Conservation (phyloP, 208 protist genomes). For the Phytomonas sp. region DNA sequence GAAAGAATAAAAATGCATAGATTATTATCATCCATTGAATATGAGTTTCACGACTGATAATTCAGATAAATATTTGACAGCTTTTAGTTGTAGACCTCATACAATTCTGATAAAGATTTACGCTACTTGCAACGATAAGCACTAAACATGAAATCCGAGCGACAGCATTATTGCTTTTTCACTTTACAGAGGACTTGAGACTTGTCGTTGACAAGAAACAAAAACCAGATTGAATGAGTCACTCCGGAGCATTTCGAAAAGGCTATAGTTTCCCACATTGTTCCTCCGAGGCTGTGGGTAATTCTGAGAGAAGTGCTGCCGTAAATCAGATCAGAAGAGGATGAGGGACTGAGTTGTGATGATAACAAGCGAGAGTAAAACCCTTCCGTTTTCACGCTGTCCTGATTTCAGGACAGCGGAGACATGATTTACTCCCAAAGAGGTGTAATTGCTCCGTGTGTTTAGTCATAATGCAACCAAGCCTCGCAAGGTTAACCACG, state of each 20-base stretch:
- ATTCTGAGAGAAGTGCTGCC: conserved; percentile 37
- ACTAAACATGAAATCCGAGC: background rate
- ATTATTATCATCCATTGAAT: background rate
- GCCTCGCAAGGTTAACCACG: conserved; percentile 55
- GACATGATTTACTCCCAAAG: conserved; percentile 65
- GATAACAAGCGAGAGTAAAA: conserved; percentile 54
- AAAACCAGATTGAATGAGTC: conserved; percentile 49
- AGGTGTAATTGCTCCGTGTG: conserved; percentile 83
- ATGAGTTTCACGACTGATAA: background rate
- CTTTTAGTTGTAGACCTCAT: background rate
- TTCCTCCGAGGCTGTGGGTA: conserved; percentile 26
- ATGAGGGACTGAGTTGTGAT: conserved; percentile 71
- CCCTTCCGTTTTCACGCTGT: conserved; percentile 17
- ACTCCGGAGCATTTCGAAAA: conserved; percentile 63
- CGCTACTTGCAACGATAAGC: background rate
- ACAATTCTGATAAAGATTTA: background rate
- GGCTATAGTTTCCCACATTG: conserved; percentile 29
- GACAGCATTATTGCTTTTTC: background rate
- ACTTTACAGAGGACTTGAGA: background rate
- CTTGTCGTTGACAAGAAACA: background rate
- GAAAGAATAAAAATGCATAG: background rate
- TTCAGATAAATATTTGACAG: background rate
- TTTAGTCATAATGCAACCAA: conserved; percentile 71
- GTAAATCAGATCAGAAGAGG: conserved; percentile 70
- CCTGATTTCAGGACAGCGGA: conserved; percentile 16